Evolutionary conservation across 306 rosid species (phyloP).

Genomic region (Canavalia gladiata): DNA sequence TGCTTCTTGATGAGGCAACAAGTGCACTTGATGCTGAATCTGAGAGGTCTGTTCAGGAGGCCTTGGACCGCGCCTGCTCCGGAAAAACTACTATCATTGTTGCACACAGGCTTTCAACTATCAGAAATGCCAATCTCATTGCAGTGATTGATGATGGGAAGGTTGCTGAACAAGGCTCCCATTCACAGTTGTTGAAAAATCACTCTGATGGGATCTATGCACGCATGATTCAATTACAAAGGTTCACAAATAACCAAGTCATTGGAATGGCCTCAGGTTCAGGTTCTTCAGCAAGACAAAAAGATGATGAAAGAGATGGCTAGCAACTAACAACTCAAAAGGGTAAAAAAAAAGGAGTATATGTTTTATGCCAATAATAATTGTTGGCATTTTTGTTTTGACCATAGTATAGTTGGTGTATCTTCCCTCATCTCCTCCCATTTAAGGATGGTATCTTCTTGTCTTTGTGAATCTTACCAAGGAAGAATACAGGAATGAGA

Average conservation of each 20-base stretch:
- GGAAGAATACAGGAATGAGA: slow-evolving; percentile 58
- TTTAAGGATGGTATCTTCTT: slow-evolving; percentile 52
- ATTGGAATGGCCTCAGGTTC: slow-evolving; percentile 82
- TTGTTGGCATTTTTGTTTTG: slow-evolving; percentile 64
- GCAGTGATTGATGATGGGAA: slow-evolving; percentile 95
- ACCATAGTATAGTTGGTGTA: slow-evolving; percentile 71
- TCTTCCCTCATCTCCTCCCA: slow-evolving; percentile 50
- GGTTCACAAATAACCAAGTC: slow-evolving; percentile 77
- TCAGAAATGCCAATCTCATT: slow-evolving; percentile 79
- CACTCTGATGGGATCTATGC: slow-evolving; percentile 90
- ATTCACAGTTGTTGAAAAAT: slow-evolving; percentile 82
- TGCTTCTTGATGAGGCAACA: slow-evolving; percentile 96
- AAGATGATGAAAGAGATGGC: slow-evolving; percentile 73
- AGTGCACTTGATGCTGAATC: slow-evolving; percentile 95
- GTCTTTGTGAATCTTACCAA: slow-evolving; percentile 50
- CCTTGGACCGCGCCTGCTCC: slow-evolving; percentile 79
- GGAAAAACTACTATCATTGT: slow-evolving; percentile 89
- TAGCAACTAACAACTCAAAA: slow-evolving; percentile 56
- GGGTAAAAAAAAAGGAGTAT: slow-evolving; percentile 54
- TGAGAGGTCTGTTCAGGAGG: slow-evolving; percentile 90
- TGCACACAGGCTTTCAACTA: slow-evolving; percentile 87
- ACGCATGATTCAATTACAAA: slow-evolving; percentile 85
- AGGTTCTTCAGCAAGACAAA: slow-evolving; percentile 71
- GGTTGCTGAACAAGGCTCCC: slow-evolving; percentile 94
- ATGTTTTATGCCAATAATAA: slow-evolving; percentile 56